Conservation (phyloP, 202 grass and related monocot species). For the Hordeum pubiflorum region DNA sequence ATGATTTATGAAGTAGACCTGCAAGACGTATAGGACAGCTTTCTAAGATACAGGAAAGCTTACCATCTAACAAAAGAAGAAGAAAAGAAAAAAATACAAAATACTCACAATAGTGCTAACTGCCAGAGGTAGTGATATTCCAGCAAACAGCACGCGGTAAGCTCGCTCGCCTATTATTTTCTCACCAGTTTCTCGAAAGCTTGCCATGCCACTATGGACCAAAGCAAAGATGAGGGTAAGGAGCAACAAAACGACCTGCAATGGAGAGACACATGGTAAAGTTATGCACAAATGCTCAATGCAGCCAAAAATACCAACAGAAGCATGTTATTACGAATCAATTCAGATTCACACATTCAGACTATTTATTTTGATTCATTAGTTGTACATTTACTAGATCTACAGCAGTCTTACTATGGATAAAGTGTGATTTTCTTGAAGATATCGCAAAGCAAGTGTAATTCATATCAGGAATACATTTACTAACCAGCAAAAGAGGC, state of each 20-base stretch:
- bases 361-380: not conserved
- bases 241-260: constrained; percentile 70
- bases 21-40: constrained; percentile 7
- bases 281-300: not conserved
- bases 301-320: not conserved
- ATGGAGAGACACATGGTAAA: not conserved
- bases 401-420: not conserved
- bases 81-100: constrained; percentile 13
- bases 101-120: constrained; percentile 76
- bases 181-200: constrained; percentile 70
- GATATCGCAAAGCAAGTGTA: not conserved
- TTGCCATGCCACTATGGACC: constrained; percentile 90
- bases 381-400: not conserved
- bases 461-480: not conserved
- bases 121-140: constrained; percentile 81
- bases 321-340: not conserved
- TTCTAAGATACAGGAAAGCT: constrained; percentile 11
- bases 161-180: constrained; percentile 77
- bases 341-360: not conserved
- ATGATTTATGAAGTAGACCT: constrained; percentile 99
- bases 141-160: constrained; percentile 82
- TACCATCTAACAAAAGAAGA: constrained; percentile 6
- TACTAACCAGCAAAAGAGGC: not conserved
- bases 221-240: constrained; percentile 75
- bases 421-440: not conserved